Evolutionary conservation across 2,329 filamentous ascomycete species (phyloP).

Genomic region (Fusarium aywerte): DNA sequence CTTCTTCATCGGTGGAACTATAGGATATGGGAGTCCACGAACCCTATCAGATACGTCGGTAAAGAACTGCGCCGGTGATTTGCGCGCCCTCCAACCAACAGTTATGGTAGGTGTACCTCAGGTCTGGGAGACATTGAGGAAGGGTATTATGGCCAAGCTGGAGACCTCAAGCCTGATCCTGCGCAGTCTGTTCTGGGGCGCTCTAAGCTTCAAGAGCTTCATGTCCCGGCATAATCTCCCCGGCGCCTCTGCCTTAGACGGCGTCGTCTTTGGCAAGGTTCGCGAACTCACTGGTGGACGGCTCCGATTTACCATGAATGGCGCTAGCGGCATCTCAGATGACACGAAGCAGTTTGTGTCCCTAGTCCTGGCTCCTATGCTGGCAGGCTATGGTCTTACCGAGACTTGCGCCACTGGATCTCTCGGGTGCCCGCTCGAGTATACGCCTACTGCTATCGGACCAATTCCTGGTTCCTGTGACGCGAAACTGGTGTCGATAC

Average conservation of each 20-base stretch:
- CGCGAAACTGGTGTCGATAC: conserved; percentile 89
- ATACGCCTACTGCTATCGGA: conserved; percentile 80
- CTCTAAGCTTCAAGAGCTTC: conserved; percentile 68
- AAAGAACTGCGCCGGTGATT: conserved; percentile 91
- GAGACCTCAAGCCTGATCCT: conserved; percentile 75
- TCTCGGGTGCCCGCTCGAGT: conserved; percentile 84
- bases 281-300: conserved; percentile 88
- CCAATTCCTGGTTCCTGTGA: conserved; percentile 82
- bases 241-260: conserved; percentile 76
- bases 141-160: conserved; percentile 86
- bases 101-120: conserved; percentile 94
- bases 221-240: conserved; percentile 69
- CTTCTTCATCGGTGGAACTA: conserved; percentile 86
- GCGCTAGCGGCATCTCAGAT: conserved; percentile 87
- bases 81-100: conserved; percentile 88
- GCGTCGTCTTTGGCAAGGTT: conserved; percentile 91
- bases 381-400: conserved; percentile 91
- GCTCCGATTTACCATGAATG: conserved; percentile 91
- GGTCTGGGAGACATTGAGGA: conserved; percentile 97
- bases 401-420: conserved; percentile 89
- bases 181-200: conserved; percentile 80
- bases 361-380: conserved; percentile 92
- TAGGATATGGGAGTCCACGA: conserved; percentile 94
- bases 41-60: conserved; percentile 88
- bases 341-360: conserved; percentile 92